Evolutionary conservation across 129 eudicot genomes (phyloP).

Genomic region (Centaurea solstitialis): DNA sequence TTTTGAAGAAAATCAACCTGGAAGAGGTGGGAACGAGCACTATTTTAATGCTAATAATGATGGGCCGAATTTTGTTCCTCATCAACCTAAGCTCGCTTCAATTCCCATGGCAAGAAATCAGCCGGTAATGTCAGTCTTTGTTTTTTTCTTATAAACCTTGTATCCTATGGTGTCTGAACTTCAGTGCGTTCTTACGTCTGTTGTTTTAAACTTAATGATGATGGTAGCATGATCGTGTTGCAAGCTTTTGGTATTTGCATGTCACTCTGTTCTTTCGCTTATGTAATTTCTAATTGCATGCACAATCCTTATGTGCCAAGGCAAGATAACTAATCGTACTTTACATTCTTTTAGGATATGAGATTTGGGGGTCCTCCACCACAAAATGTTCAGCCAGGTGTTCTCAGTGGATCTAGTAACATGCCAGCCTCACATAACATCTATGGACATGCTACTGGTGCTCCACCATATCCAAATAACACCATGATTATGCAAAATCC

Average conservation of each 20-base stretch:
- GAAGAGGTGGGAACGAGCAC: constrained; percentile 57
- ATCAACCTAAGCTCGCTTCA: constrained; percentile 83
- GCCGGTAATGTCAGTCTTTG: constrained; percentile 42
- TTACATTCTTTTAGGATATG: constrained; percentile 49
- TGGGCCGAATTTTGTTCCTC: constrained; percentile 40
- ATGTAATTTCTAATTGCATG: background rate
- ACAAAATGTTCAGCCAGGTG: constrained; percentile 44
- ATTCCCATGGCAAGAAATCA: constrained; percentile 72
- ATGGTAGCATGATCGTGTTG: background rate
- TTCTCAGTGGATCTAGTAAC: constrained; percentile 42
- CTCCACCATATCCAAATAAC: constrained; percentile 52
- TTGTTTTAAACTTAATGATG: background rate
- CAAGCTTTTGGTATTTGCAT: background rate
- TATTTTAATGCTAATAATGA: constrained; percentile 49
- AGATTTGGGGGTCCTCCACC: constrained; percentile 48
- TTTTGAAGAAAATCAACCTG: constrained; percentile 58
- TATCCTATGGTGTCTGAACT: background rate
- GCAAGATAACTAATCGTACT: background rate
- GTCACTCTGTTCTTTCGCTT: background rate
- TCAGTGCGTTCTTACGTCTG: background rate
- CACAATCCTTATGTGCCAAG: background rate
- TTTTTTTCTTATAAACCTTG: background rate
- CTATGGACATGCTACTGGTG: constrained; percentile 54
- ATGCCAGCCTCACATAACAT: constrained; percentile 42
- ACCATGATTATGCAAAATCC: constrained; percentile 54